Base-by-base conservation (phyloP, 108 stramenopile species). In the Licmophora abbreviata region DNA sequence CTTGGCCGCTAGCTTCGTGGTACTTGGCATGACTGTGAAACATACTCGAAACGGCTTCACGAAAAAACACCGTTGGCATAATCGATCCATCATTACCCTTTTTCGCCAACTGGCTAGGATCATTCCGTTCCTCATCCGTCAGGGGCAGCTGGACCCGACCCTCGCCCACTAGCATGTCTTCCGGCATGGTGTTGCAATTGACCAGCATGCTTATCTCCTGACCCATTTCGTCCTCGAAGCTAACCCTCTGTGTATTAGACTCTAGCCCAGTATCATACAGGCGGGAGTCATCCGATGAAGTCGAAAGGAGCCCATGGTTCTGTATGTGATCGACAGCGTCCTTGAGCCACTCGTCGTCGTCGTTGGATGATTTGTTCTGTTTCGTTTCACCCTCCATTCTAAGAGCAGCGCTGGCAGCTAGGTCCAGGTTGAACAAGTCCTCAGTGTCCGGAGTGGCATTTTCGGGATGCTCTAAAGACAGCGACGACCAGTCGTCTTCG, bases 161-260 rank as follows among this genome's bases (percentile, higher is more conserved):
- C 53, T 66, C 68, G 0, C 38, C 46, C 24, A 85, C 48, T 7
- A 90, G 51, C 36, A 90, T 45, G 9, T 73, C 55, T 32, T 69
- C 59, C 9, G 88, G 88, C 30, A 50, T 33, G 43, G 76, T 59
- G 54, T 85, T 83, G 68, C 88, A 90, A 17, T 84, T 69, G 21
- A 89, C 66, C 45, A 85, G 56, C 67, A 75, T 64, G 1, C 77
- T 62, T 25, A 90, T 81, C 53, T 88, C 87, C 8, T 63, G 45
- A 24, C 62, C 81, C 56, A 83, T 66, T 4, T 55, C 59, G 26
- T 73, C 55, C 26, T 63, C 64, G 20, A 54, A 47, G 12, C 6
- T 54, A 0, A n/a, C 45, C 17, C 8, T 49, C 28, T 37, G 18
- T 2, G 24, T 32, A 46, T 46, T 12, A 54, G 51, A 66, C 5